phyloP scores from a whole-genome alignment of 192 early-diverging fungal genomes.

The Geosiphon pyriformis region DNA sequence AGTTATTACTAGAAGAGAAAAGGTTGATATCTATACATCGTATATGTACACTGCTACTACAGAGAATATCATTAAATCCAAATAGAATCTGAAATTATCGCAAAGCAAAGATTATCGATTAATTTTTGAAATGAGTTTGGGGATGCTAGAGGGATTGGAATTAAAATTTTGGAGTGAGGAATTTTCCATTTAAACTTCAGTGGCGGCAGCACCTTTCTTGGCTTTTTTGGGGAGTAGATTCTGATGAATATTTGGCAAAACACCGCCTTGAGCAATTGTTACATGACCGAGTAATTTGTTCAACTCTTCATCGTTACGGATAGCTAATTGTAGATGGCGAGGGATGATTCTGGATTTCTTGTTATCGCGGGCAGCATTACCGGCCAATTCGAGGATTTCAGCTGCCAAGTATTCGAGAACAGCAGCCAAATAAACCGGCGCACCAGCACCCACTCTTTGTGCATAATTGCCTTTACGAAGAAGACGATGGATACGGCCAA shows the following conservation, averaged over 20 bases:
- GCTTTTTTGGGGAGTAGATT: slow-evolving; percentile 79
- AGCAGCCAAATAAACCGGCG: slow-evolving; percentile 92
- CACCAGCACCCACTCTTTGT: slow-evolving; percentile 86
- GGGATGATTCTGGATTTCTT: slow-evolving; percentile 96
- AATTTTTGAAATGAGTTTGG: too few species aligned
- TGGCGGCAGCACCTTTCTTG: slow-evolving; percentile 55
- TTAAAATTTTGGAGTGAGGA: too few species aligned
- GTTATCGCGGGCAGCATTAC: slow-evolving; percentile 92
- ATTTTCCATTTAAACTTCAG: slow-evolving; percentile 49
- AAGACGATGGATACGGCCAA: slow-evolving; percentile 94
- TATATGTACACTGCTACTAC: too few species aligned
- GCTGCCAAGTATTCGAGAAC: slow-evolving; percentile 94
- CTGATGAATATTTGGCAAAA: slow-evolving; percentile 88
- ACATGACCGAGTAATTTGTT: slow-evolving; percentile 50
- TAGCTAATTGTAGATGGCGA: slow-evolving; percentile 90
- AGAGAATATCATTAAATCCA: too few species aligned
- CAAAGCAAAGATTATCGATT: too few species aligned
- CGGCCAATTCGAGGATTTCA: slow-evolving; percentile 94
- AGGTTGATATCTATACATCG: too few species aligned
- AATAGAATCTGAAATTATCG: too few species aligned
- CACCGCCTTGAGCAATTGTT: slow-evolving; percentile 90
- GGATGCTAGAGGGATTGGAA: too few species aligned
- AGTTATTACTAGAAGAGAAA: too few species aligned
- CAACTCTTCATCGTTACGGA: slow-evolving; percentile 86
- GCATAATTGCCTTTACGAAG: slow-evolving; percentile 93